Evolutionary conservation across 148 eudicot species (phyloP).

Genomic region (Rhododendron mucronatum): DNA sequence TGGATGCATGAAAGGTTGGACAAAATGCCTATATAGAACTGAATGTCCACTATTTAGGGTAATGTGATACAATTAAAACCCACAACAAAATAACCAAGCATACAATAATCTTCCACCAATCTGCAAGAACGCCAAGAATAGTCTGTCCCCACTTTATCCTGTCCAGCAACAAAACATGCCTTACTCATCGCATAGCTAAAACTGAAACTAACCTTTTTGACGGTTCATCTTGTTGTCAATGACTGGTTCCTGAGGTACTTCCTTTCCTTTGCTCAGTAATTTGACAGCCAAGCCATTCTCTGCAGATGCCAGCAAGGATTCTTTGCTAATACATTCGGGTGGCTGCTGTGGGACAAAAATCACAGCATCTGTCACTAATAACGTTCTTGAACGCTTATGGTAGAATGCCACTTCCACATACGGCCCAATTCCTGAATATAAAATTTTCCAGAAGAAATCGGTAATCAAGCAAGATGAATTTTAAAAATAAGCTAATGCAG

Average conservation of each 20-base stretch:
- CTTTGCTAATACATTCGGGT: constrained; percentile 71
- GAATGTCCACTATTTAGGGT: neutral
- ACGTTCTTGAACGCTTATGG: constrained; percentile 81
- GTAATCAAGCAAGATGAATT: constrained; percentile 1
- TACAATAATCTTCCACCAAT: neutral
- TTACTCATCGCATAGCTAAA: neutral
- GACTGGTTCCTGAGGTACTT: constrained; percentile 80
- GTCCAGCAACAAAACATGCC: neutral
- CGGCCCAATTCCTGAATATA: constrained; percentile 78
- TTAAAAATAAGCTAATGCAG: neutral
- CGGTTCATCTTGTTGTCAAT: constrained; percentile 69
- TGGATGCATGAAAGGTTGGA: neutral
- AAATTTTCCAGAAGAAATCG: neutral
- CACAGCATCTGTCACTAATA: constrained; percentile 95
- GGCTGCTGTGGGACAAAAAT: constrained; percentile 91
- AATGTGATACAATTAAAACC: neutral
- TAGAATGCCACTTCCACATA: constrained; percentile 99
- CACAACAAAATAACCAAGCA: neutral
- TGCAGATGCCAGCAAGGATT: constrained; percentile 82
- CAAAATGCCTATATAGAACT: neutral
- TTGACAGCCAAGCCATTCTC: constrained; percentile 96
- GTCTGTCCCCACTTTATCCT: neutral
- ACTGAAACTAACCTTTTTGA: constrained; percentile 63
- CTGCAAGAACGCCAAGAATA: neutral
- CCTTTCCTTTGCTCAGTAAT: constrained; percentile 83